phyloP scores from a whole-genome alignment of 2,329 filamentous ascomycete genomes.

The Zasmidium cellare region DNA sequence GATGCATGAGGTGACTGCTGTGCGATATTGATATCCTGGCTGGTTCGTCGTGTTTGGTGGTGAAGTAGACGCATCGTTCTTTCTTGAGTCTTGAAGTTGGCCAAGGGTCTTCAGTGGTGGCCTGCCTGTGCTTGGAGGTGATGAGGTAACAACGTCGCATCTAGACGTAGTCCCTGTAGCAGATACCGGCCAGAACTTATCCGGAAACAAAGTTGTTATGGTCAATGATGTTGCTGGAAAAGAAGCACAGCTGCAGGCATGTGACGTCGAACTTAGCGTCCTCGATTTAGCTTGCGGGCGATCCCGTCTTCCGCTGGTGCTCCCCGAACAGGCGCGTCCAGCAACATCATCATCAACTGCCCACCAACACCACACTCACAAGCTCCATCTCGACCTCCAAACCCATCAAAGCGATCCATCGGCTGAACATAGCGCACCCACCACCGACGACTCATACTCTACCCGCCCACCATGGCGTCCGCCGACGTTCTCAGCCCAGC shows the following conservation, averaged over 20 bases:
- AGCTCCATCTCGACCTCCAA: neutral
- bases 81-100: too few relatives aligned
- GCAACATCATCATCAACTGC: neutral
- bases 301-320: neutral
- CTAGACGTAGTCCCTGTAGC: too few relatives aligned
- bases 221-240: neutral
- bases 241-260: neutral
- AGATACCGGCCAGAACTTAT: too few relatives aligned
- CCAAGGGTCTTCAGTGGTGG: too few relatives aligned
- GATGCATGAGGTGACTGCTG: too few relatives aligned
- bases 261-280: neutral
- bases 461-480: constrained; percentile 69
- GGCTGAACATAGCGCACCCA: neutral
- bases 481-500: constrained; percentile 79
- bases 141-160: too few relatives aligned
- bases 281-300: neutral
- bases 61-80: too few relatives aligned
- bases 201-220: neutral
- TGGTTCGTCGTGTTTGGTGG: too few relatives aligned
- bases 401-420: neutral
- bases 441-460: neutral
- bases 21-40: too few relatives aligned
- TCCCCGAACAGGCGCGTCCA: neutral
- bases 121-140: too few relatives aligned
- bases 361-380: neutral